Percentiles rank a stretch among this genome's conserved stretches.
Evolutionary conservation across 2,329 filamentous ascomycete genomes (phyloP).

Genomic region (Ceratocystis smalleyi): DNA sequence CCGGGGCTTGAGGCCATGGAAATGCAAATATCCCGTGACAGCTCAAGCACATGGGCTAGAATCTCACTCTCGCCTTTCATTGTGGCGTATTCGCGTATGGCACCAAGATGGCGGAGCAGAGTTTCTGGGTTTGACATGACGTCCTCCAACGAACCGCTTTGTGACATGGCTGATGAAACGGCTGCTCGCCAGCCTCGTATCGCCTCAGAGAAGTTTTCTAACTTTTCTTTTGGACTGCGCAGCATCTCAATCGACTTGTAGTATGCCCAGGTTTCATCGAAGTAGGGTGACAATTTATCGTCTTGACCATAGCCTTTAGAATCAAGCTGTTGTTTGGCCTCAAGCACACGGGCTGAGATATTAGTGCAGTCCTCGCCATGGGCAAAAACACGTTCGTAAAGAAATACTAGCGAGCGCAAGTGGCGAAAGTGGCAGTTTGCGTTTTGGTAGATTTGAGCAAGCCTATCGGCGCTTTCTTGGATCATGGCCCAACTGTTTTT

Average conservation of each 20-base stretch:
- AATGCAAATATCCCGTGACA: conserved; percentile 29
- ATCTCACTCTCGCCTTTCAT: conserved; percentile 35
- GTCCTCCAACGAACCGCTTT: conserved; percentile 15
- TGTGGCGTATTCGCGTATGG: conserved; percentile 35
- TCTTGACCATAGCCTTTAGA: conserved; percentile 12
- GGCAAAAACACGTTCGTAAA: conserved; percentile 24
- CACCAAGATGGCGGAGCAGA: conserved; percentile 35
- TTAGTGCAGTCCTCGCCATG: conserved; percentile 8
- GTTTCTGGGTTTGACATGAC: conserved; percentile 27
- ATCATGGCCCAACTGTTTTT: conserved; percentile 27
- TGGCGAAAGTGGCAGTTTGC: conserved; percentile 38
- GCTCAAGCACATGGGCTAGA: conserved; percentile 32
- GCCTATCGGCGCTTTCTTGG: conserved; percentile 31
- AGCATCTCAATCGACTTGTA: conserved; percentile 16
- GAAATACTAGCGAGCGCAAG: conserved; percentile 35
- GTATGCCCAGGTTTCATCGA: conserved; percentile 16
- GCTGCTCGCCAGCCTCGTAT: conserved; percentile 14
- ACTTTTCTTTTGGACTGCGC: conserved; percentile 1
- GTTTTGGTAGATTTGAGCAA: conserved; percentile 35
- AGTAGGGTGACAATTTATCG: conserved; percentile 11
- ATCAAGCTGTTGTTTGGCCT: conserved; percentile 9
- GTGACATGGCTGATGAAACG: conserved; percentile 13
- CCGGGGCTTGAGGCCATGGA: conserved; percentile 22
- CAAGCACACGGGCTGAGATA: background rate
- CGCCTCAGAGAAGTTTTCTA: conserved; percentile 10